phyloP scores from a whole-genome alignment of 495 filamentous ascomycete species.

The Aspergillus olivimuriae region DNA sequence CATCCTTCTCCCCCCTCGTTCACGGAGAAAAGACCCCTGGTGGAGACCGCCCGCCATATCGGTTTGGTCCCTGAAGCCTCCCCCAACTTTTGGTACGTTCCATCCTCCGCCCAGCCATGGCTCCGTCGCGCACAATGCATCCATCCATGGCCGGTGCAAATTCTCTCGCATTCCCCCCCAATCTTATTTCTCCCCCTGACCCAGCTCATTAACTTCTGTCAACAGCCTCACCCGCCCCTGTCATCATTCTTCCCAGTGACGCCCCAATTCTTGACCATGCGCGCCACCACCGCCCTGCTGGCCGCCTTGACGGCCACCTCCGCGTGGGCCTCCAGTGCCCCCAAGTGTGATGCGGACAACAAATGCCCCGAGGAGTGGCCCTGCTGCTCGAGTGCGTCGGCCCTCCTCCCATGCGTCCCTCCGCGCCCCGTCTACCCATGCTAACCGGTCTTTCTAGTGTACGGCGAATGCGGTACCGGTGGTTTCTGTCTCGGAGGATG shows the following conservation, averaged over 20 bases:
- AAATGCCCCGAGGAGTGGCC: constrained; percentile 71
- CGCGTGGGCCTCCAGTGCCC: constrained; percentile 27
- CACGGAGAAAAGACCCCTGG: no score
- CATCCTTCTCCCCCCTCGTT: no score
- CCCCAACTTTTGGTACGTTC: constrained; percentile 4
- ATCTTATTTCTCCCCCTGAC: background rate
- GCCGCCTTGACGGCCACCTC: constrained; percentile 32
- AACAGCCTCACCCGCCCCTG: constrained; percentile 1
- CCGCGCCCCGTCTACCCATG: background rate
- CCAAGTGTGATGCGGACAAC: constrained; percentile 46
- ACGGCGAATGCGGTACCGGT: constrained; percentile 87
- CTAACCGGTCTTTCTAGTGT: constrained; percentile 51
- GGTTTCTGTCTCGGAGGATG: constrained; percentile 96
- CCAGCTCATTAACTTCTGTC: background rate
- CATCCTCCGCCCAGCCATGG: background rate
- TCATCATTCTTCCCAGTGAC: constrained; percentile 7
- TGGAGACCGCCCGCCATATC: no score
- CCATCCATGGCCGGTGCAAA: constrained; percentile 1
- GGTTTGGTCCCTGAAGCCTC: no score
- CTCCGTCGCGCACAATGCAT: background rate
- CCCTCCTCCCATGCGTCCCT: background rate
- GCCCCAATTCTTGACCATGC: constrained; percentile 17
- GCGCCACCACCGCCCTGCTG: constrained; percentile 28
- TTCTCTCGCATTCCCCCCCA: no score
- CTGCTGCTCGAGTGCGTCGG: constrained; percentile 85